These are phyloP conservation scores for Penicillium hesseltinei DNA, from an alignment of 2,329 filamentous ascomycete genomes.

Conservation along the genomic window DNA sequence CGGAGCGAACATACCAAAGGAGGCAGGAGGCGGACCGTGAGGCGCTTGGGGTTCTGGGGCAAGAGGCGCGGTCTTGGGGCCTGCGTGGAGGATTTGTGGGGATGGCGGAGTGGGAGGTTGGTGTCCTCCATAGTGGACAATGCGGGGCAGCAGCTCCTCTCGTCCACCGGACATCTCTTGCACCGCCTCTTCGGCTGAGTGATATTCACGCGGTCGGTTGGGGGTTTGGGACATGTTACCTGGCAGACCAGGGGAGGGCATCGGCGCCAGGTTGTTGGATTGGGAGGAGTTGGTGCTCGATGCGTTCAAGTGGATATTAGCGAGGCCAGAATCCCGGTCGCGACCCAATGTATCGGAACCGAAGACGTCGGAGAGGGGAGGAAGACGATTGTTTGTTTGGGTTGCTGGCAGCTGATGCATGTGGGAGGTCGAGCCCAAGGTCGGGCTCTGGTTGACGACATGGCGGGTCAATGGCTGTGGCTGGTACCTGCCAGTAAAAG, in stretches of 20 bases:
- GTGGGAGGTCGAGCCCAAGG: conserved; percentile 78
- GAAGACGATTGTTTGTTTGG: conserved; percentile 87
- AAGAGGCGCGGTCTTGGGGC: conserved; percentile 29
- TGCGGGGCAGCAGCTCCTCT: conserved; percentile 84
- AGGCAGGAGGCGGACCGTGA: conserved; percentile 60
- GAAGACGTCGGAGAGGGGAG: conserved; percentile 93
- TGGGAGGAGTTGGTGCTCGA: conserved; percentile 63
- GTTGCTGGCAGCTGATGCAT: conserved; percentile 86
- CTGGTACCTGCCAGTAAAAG: conserved; percentile 87
- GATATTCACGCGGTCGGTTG: conserved; percentile 75
- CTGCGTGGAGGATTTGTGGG: conserved; percentile 44
- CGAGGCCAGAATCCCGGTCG: conserved; percentile 37
- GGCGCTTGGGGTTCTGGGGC: conserved; percentile 54
- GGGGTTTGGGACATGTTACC: conserved; percentile 51
- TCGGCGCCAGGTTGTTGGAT: conserved; percentile 63
- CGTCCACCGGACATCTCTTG: conserved; percentile 87
- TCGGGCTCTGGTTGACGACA: conserved; percentile 76
- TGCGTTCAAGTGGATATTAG: conserved; percentile 52
- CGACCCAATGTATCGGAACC: conserved; percentile 66
- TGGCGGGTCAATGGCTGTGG: conserved; percentile 74
- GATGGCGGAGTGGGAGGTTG: conserved; percentile 91
- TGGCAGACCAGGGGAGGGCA: conserved; percentile 77
- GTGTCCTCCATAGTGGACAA: conserved; percentile 92
- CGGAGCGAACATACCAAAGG: conserved; percentile 42
- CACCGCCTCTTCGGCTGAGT: conserved; percentile 93